phyloP scores from a whole-genome alignment of 208 protist genomes.

The Acanthamoeba sp. region DNA sequence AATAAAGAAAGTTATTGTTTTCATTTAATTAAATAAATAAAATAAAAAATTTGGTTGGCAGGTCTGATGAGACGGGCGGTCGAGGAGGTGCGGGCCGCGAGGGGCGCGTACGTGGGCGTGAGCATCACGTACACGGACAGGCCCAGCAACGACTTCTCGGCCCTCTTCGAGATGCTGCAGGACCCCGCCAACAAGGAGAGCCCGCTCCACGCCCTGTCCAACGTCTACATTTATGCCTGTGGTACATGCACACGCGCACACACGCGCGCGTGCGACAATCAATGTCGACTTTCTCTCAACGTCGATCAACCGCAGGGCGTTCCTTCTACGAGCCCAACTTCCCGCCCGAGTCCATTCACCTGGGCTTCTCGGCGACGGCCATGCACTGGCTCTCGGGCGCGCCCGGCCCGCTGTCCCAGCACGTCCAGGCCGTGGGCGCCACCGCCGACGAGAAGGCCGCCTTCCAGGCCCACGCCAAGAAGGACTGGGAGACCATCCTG shows the following conservation, averaged over 20 bases:
- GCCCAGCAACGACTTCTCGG: conserved; percentile 49
- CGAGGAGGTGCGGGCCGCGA: neutral
- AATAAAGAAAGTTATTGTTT: neutral
- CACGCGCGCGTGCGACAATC: no score
- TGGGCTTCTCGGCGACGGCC: conserved; percentile 48
- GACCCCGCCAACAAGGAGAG: neutral
- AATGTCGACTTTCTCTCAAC: neutral
- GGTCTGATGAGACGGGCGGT: conserved; percentile 13
- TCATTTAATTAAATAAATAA: neutral
- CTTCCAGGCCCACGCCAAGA: neutral
- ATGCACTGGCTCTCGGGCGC: conserved; percentile 22
- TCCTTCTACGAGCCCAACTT: conserved; percentile 56
- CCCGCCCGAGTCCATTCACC: neutral
- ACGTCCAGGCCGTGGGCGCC: conserved; percentile 24
- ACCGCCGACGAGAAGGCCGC: neutral
- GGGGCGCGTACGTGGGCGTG: neutral
- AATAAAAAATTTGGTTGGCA: neutral
- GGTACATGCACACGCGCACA: neutral
- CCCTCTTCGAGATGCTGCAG: neutral
- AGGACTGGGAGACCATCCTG: conserved; percentile 45
- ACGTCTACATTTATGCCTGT: conserved; percentile 23
- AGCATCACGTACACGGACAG: conserved; percentile 50
- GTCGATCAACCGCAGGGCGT: neutral
- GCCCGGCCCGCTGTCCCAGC: neutral
- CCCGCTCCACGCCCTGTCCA: neutral